Evolutionary conservation across 345 rosid genomes (phyloP), one percentile per base, ranked within the genome.

Genomic region (Fremontodendron californicum): DNA sequence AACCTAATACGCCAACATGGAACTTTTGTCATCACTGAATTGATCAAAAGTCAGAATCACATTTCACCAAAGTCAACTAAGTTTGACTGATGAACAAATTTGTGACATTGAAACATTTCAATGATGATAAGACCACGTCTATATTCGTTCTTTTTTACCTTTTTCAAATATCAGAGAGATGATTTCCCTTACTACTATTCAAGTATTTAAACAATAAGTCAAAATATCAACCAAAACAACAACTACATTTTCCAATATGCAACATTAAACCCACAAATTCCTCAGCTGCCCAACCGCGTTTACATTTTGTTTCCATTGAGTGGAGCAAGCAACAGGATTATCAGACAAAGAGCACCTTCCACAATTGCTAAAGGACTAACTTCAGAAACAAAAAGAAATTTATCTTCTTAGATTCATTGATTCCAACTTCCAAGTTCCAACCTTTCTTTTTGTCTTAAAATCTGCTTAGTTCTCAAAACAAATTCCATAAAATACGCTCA

Each of bases 71-170:
- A 49, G 31, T 61, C 42, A 42, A 58, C 16, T 74, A 23, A 12
- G 54, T 29, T 74, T 75, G 43, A 74, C n/a, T n/a, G n/a, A n/a
- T n/a, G n/a, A n/a, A n/a, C 77, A 75, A 60, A 43, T 60, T 25
- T 42, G 40, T 18, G 62, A 71, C 15, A 60, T 29, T 55, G 21
- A 55, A 73, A 39, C 49, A 29, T 25, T 54, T 51, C 7, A 27
- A 37, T 37, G 49, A 37, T 29, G n/a, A 69, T 25, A 55, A 9
- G 21, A 68, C 54, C 21, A 45, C 12, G 21, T 29, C 66, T 15
- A 0, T 16, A 9, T 74, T 25, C 29, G 31, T 51, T 27, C 21
- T 49, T 4, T 51, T 52, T 10, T 1, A 1, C 15, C 25, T 31
- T 33, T 16, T n/a, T 19, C 27, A 49, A 71, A 51, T 21, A 48